phyloP scores from a whole-genome alignment of 768 basidiomycete species.

The Boletus subparvulus region DNA sequence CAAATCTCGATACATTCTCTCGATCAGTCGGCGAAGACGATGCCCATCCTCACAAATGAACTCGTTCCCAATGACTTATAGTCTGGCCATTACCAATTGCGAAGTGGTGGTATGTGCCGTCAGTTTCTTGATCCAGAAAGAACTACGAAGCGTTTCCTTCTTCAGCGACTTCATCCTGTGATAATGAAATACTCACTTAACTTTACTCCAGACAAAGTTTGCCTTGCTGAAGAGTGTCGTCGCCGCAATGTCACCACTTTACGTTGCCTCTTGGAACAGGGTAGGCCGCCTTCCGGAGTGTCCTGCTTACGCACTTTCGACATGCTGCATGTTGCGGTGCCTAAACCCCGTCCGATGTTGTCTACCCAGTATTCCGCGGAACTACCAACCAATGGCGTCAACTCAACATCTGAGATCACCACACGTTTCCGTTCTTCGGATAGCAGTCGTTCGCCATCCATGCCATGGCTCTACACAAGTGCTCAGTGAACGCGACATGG shows the following conservation, averaged over 20 bases:
- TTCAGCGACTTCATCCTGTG: constrained; percentile 12
- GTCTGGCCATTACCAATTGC: constrained; percentile 3
- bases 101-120: constrained; percentile 2
- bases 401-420: constrained; percentile 1
- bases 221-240: neutral
- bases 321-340: constrained; percentile 9
- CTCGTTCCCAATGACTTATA: constrained; percentile 3
- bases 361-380: constrained; percentile 18
- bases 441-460: neutral
- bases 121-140: neutral
- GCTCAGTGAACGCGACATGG: neutral
- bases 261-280: constrained; percentile 9
- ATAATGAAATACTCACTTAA: constrained; percentile 11
- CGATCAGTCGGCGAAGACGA: constrained; percentile 19
- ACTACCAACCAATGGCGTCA: constrained; percentile 2
- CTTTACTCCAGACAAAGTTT: constrained; percentile 1
- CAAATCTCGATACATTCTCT: constrained; percentile 22
- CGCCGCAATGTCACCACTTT: constrained; percentile 12
- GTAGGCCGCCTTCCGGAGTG: constrained; percentile 8
- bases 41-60: constrained; percentile 18
- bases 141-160: neutral
- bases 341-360: constrained; percentile 12
- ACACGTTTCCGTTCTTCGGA: constrained; percentile 5
- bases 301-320: constrained; percentile 12
- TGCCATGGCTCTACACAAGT: neutral